Percentiles rank a stretch among this genome's conserved stretches.
These are phyloP conservation scores for Capsella bursapastoris DNA, from an alignment of 345 rosid genomes.

Conservation along the genomic window DNA sequence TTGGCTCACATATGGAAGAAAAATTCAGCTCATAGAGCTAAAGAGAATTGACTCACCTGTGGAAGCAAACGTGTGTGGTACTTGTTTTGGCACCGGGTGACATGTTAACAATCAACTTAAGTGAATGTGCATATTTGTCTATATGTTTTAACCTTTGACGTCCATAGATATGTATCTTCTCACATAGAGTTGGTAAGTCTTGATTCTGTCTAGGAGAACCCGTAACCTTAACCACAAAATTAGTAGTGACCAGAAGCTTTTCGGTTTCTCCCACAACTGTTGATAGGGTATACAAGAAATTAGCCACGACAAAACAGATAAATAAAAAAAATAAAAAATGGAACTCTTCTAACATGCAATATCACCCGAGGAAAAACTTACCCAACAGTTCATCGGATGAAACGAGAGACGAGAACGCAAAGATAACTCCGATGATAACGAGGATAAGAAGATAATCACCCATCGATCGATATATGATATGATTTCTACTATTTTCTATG, in stretches of 20 bases:
- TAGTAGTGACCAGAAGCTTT: slow-evolving; percentile 37
- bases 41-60: slow-evolving; percentile 51
- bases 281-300: too few relatives aligned
- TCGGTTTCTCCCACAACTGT: too few relatives aligned
- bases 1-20: too few relatives aligned
- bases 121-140: slow-evolving; percentile 62
- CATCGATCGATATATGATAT: not conserved
- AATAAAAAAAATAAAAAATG: too few relatives aligned
- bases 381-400: not conserved
- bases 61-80: slow-evolving; percentile 68
- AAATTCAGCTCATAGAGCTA: too few relatives aligned
- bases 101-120: slow-evolving; percentile 54
- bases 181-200: slow-evolving; percentile 53
- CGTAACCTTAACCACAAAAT: slow-evolving; percentile 46
- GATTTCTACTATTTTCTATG: too few relatives aligned
- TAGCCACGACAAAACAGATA: too few relatives aligned
- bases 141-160: slow-evolving; percentile 53
- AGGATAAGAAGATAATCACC: not conserved
- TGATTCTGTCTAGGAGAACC: slow-evolving; percentile 64
- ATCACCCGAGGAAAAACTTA: not conserved
- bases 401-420: not conserved
- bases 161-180: slow-evolving; percentile 65
- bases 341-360: too few relatives aligned
- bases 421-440: not conserved
- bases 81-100: slow-evolving; percentile 45